Percentiles rank a stretch among this genome's conserved stretches.
Conservation (phyloP, 2,329 filamentous ascomycete genomes). For the Paracamarosporium sp. region DNA sequence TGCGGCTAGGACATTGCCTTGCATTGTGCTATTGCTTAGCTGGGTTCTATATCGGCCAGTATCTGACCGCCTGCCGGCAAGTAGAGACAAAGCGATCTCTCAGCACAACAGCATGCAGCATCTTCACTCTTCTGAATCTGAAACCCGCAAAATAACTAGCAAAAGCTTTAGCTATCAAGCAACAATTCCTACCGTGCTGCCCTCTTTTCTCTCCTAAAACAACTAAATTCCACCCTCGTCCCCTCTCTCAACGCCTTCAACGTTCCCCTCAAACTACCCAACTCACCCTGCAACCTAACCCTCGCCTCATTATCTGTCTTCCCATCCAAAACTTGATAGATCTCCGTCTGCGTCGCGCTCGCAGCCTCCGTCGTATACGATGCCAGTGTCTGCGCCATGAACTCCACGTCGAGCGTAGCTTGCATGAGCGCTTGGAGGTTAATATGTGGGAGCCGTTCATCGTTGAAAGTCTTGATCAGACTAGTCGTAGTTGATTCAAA, state of each 20-base stretch:
- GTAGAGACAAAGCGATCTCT: too few relatives aligned
- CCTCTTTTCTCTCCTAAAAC: constrained; percentile 41
- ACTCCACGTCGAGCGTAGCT: constrained; percentile 95
- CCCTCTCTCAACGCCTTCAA: constrained; percentile 68
- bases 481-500: constrained; percentile 81
- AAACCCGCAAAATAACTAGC: too few relatives aligned
- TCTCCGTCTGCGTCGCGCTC: constrained; percentile 81
- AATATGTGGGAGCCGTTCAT: constrained; percentile 62
- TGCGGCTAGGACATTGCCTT: too few relatives aligned
- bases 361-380: constrained; percentile 88
- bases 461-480: constrained; percentile 79
- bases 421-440: constrained; percentile 88
- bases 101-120: too few relatives aligned
- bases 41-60: too few relatives aligned
- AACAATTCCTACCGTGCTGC: too few relatives aligned
- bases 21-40: too few relatives aligned
- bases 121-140: too few relatives aligned
- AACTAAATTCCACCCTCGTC: constrained; percentile 46
- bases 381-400: constrained; percentile 89
- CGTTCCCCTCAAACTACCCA: constrained; percentile 86
- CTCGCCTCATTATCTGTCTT: constrained; percentile 89
- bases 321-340: constrained; percentile 89
- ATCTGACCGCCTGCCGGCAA: too few relatives aligned
- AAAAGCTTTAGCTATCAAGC: too few relatives aligned
- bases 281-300: constrained; percentile 78